Conservation (phyloP, 495 filamentous ascomycete genomes). For the Penicillium robsamsonii region DNA sequence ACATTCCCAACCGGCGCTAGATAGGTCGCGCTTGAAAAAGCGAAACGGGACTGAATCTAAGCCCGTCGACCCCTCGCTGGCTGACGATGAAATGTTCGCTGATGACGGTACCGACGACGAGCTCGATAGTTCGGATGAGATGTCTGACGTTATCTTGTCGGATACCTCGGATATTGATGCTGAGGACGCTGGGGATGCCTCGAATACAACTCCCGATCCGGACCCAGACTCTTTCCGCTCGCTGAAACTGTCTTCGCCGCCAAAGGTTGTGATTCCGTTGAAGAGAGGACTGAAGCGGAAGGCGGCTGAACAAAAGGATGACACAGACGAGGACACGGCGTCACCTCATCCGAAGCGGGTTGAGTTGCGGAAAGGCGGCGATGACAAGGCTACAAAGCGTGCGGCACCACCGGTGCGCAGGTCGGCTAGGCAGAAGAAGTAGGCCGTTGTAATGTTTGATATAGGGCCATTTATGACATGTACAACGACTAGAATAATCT, state of each 20-base stretch:
- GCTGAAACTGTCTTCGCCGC: conserved; percentile 10
- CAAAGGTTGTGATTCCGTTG: conserved; percentile 17
- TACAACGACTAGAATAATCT: conserved; percentile 14
- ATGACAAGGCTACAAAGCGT: conserved; percentile 9
- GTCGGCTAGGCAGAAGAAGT: conserved; percentile 36
- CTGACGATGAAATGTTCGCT: conserved; percentile 10
- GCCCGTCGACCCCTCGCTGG: conserved; percentile 1
- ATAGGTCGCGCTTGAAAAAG: conserved; percentile 25
- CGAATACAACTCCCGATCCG: conserved; percentile 25
- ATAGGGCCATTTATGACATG: conserved; percentile 2
- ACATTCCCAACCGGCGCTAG: conserved; percentile 34
- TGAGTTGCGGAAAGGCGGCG: conserved; percentile 25
- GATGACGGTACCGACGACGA: conserved; percentile 16
- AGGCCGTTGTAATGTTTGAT: conserved; percentile 5
- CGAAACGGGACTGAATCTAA: conserved; percentile 1
- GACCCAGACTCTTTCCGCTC: conserved; percentile 6
- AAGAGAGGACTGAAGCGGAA: conserved; percentile 39
- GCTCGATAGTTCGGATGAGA: conserved; percentile 18
- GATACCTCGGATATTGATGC: conserved; percentile 16
- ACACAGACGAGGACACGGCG: conserved; percentile 1
- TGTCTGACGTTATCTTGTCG: conserved; percentile 21
- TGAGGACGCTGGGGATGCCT: conserved; percentile 22
- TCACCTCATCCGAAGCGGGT: conserved; percentile 30
- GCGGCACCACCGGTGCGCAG: conserved; percentile 32
- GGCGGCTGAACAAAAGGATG: conserved; percentile 23